Evolutionary conservation across 192 early-diverging fungal species (phyloP).

Genomic region (Dimargaris xerosporica): DNA sequence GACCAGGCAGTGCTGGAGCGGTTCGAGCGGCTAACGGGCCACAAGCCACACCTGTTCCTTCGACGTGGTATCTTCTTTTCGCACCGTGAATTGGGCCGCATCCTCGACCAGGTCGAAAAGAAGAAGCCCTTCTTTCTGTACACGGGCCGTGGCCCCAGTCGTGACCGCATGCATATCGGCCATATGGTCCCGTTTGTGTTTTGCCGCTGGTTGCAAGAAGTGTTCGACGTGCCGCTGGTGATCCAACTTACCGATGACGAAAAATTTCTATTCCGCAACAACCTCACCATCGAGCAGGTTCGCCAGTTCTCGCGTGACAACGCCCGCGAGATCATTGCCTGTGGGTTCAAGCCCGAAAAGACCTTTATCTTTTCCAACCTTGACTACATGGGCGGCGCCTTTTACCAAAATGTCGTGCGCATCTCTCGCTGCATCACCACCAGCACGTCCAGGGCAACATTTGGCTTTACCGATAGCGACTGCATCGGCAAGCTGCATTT

Average conservation of each 20-base stretch:
- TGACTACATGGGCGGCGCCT: constrained; percentile 78
- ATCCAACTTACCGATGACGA: constrained; percentile 98
- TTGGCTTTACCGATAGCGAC: constrained; percentile 83
- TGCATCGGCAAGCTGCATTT: constrained; percentile 91
- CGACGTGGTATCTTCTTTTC: constrained; percentile 89
- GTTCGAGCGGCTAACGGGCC: constrained; percentile 72
- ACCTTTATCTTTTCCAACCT: constrained; percentile 95
- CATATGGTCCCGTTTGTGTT: constrained; percentile 96
- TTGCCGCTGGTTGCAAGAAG: constrained; percentile 95
- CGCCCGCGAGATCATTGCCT: constrained; percentile 86
- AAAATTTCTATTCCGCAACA: constrained; percentile 92
- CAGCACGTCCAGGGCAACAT: constrained; percentile 65
- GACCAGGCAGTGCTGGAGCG: constrained; percentile 60
- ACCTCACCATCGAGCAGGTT: constrained; percentile 68
- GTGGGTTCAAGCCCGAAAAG: constrained; percentile 87
- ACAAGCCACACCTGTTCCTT: constrained; percentile 63
- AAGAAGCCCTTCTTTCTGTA: constrained; percentile 96
- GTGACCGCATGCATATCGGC: constrained; percentile 85
- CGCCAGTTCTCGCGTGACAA: constrained; percentile 61
- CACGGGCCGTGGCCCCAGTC: constrained; percentile 91
- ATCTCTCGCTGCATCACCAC: constrained; percentile 80
- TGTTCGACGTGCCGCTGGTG: constrained; percentile 87
- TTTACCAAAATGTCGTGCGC: constrained; percentile 84
- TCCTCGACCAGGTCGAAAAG: constrained; percentile 85
- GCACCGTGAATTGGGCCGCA: constrained; percentile 69